Conservation (phyloP, 345 rosid species). For the Anacardium occidentale region DNA sequence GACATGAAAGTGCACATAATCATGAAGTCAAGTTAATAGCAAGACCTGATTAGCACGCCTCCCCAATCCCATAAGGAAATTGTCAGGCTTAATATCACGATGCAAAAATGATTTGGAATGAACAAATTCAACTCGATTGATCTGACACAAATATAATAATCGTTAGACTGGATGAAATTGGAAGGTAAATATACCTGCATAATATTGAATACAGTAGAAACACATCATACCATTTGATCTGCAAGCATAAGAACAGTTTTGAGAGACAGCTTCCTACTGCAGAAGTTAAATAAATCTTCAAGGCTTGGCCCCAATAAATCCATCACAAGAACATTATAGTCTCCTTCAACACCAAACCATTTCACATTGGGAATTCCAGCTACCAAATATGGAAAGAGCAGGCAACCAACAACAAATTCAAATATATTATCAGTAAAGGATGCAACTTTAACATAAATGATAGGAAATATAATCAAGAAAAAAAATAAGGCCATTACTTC, state of each 20-base stretch:
- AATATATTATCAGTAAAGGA: not conserved
- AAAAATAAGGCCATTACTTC: conserved; percentile 51
- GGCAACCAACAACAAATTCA: conserved; percentile 5
- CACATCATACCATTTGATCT: conserved; percentile 74
- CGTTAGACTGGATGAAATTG: conserved; percentile 3
- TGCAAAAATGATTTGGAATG: conserved; percentile 87
- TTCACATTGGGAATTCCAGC: conserved; percentile 79
- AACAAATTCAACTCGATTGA: conserved; percentile 81
- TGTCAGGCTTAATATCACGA: conserved; percentile 91
- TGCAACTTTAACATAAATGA: not conserved
- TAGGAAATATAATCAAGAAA: not conserved
- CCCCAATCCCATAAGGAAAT: conserved; percentile 92
- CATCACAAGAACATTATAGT: conserved; percentile 80
- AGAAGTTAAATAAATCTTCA: conserved; percentile 87
- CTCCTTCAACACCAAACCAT: conserved; percentile 90
- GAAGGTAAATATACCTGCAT: conserved; percentile 9
- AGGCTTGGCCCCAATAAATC: conserved; percentile 93
- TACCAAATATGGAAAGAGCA: conserved; percentile 32
- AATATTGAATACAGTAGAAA: conserved; percentile 10
- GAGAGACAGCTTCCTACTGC: conserved; percentile 77
- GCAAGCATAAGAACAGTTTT: conserved; percentile 95
- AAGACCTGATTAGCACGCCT: conserved; percentile 80
- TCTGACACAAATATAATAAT: conserved; percentile 42
- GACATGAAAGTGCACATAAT: not conserved
- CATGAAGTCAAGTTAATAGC: conserved; percentile 16